Percentiles rank a stretch among this genome's conserved stretches.
These are phyloP conservation scores for Kwoniella dejecticola DNA, from an alignment of 768 basidiomycete genomes.

Conservation along the genomic window DNA sequence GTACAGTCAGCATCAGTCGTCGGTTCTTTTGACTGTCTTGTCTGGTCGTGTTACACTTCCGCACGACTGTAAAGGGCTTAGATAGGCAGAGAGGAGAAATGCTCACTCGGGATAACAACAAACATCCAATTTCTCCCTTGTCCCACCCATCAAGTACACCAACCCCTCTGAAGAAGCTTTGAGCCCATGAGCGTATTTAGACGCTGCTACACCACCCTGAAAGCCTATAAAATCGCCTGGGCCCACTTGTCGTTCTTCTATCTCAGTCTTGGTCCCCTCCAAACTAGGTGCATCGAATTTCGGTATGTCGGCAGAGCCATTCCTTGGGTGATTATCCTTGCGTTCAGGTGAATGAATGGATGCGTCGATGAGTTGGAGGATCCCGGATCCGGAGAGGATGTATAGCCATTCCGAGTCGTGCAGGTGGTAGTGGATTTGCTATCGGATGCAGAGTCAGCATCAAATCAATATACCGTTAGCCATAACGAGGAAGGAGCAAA, in stretches of 20 bases:
- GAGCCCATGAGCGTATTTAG: conserved; percentile 22
- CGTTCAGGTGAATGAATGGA: not conserved
- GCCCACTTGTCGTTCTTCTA: conserved; percentile 10
- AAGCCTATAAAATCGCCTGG: conserved; percentile 29
- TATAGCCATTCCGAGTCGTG: conserved; percentile 30
- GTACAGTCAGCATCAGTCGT: not conserved
- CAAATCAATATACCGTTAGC: too few relatives aligned
- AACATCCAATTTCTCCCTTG: conserved; percentile 19
- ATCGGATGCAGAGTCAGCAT: not conserved
- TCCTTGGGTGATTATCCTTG: not conserved
- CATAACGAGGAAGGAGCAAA: not conserved
- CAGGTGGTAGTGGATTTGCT: conserved; percentile 31
- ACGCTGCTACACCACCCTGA: conserved; percentile 22
- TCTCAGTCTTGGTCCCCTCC: not conserved
- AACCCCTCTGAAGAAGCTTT: conserved; percentile 19
- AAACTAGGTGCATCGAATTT: not conserved
- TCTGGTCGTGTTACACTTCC: not conserved
- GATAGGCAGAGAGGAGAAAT: not conserved
- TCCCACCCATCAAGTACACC: conserved; percentile 25
- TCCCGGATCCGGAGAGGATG: conserved; percentile 13
- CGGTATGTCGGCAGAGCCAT: not conserved
- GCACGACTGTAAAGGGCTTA: not conserved
- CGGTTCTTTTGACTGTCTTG: not conserved
- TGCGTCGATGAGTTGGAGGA: conserved; percentile 14
- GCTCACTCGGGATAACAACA: conserved; percentile 30